phyloP scores from a whole-genome alignment of 2,329 filamentous ascomycete species.

The Cylindrodendrum hubeiense region DNA sequence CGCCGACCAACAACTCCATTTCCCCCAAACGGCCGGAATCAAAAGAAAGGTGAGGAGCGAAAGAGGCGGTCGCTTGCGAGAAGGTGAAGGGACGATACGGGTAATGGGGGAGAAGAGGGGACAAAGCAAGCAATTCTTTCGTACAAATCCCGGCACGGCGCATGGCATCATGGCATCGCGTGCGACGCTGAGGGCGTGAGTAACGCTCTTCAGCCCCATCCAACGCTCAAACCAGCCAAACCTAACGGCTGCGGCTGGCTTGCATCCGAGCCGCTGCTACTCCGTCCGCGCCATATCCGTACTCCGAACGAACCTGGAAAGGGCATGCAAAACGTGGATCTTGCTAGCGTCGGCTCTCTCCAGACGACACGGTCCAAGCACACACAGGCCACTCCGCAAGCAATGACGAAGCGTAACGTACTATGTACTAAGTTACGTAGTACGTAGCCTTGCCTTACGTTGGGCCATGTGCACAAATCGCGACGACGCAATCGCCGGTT shows the following conservation, averaged over 20 bases:
- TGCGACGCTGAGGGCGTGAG: background rate
- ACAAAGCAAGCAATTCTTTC: background rate
- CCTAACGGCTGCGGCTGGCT: constrained; percentile 20
- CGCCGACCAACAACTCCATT: constrained; percentile 5
- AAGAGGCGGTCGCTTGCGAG: background rate
- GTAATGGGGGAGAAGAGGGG: background rate
- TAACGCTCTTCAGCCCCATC: background rate
- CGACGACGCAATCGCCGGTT: background rate
- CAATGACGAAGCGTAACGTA: constrained; percentile 2
- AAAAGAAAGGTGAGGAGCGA: constrained; percentile 4
- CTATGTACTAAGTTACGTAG: too few species aligned
- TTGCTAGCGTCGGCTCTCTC: background rate
- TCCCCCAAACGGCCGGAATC: constrained; percentile 1
- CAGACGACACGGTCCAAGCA: background rate
- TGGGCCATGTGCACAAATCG: background rate
- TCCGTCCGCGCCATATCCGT: constrained; percentile 31
- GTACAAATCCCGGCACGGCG: background rate
- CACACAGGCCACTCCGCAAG: background rate
- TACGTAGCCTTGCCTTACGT: background rate
- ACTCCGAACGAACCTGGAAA: background rate
- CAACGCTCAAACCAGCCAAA: background rate
- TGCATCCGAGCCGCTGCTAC: constrained; percentile 34
- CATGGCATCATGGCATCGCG: background rate
- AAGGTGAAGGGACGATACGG: background rate
- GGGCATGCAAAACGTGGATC: constrained; percentile 17